Base-by-base conservation (phyloP, 805 yeast species). In the Metschnikowia santaceciliae region DNA sequence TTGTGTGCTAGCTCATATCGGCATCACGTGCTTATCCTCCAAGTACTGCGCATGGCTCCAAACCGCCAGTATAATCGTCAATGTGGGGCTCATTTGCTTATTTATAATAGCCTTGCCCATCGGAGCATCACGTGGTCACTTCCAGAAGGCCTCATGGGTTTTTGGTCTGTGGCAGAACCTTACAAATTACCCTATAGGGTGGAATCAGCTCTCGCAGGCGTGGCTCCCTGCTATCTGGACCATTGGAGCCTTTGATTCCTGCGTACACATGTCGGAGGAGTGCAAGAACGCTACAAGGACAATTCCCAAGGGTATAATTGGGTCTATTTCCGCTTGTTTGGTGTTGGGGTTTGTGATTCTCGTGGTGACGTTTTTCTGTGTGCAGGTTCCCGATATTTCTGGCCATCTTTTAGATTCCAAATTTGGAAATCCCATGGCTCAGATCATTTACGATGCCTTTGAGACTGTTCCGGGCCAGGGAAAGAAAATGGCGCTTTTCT, bases 181-280 rank as follows among this genome's bases (percentile, higher is more conserved):
- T 46, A 70, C 82, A 34, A 76, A 73, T 34, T 84, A 87, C 83
- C 75, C 82, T 8, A 67, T 64, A 34, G 88, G 88, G 32, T 82
- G 84, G 80, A 76, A 80, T 42, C 56, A 65, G 51, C 47, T 77
- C 77, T 50, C 58, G 11, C 59, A 57, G 38, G 72, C 78, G 13
- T 79, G 82, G 76, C 76, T 82, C 80, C 83, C 89, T 0, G 82
- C 84, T 1, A 78, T 84, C 52, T 86, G 91, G 90, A 83, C 88
- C 17, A 84, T 85, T 62, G 86, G 87, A 23, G 82, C 86, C 0
- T 84, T 83, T 63, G 90, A 85, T 63, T 79, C 87, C 6, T 81
- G 85, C 59, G 82, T 85, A 46, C 90, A 85, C 68, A 80, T 83
- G 80, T 74, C 85, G 20, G 91, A 85, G 64, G 90, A 85, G 64